Evolutionary conservation across 306 rosid genomes (phyloP).

Genomic region (Dryas octopetala): DNA sequence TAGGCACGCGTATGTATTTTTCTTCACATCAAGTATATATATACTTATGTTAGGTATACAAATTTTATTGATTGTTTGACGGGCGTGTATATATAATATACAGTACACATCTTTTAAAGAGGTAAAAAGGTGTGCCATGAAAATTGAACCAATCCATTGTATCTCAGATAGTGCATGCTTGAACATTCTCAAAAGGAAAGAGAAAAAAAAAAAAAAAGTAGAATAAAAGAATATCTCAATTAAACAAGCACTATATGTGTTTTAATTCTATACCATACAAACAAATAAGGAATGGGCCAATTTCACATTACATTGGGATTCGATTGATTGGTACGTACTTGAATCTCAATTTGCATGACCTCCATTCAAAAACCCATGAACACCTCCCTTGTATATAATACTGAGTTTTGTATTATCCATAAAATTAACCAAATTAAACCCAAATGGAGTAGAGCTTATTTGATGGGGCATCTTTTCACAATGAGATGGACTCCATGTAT

Average conservation of each 20-base stretch:
- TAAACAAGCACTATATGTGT: neutral
- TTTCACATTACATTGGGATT: no score
- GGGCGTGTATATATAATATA: neutral
- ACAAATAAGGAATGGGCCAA: no score
- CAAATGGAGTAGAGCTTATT: no score
- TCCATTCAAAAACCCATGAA: no score
- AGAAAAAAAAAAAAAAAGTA: neutral
- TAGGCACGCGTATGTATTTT: conserved; percentile 54
- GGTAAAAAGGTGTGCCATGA: conserved; percentile 29
- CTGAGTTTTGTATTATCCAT: no score
- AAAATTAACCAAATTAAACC: no score
- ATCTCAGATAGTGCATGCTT: conserved; percentile 21
- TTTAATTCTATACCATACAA: no score
- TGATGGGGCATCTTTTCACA: no score
- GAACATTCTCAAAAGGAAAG: neutral
- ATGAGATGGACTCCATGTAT: no score
- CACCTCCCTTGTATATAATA: no score
- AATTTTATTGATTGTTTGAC: conserved; percentile 25
- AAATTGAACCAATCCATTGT: conserved; percentile 42
- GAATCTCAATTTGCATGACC: no score
- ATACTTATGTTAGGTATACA: conserved; percentile 47
- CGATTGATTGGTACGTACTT: no score
- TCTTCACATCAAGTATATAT: conserved; percentile 35
- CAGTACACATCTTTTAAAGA: neutral
- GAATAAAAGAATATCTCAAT: neutral